Evolutionary conservation across 257 asterid species (phyloP), one percentile per base, ranked within the genome.

Genomic region (Penstemon barbatus): DNA sequence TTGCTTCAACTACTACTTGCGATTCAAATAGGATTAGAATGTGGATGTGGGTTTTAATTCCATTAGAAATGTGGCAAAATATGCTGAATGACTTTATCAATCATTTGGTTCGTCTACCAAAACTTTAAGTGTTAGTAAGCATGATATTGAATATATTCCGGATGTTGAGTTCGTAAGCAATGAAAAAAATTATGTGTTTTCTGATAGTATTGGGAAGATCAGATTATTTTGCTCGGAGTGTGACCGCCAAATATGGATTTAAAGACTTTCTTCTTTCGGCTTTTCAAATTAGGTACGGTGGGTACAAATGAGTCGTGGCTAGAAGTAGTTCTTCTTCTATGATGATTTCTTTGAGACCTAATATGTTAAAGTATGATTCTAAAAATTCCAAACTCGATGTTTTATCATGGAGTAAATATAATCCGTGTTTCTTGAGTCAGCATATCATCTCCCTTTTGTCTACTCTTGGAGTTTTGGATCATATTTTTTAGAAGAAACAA

Each of bases 21-120:
- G 54, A 75, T 67, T 91, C 93, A 45, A 79, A 83, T 72, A 77
- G 58, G 42, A 89, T 89, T 52, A 85, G 98, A 71, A 44, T 12
- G 19, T 89, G 96, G 96, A 90, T 92, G 98, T 97, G 98, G 0
- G 85, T 48, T 92, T 89, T 75, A 71, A 74, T 3, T 19, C 69
- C 50, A 92, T 92, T 58, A 83, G 74, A 74, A 92, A 92, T 8
- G 96, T 92, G 61, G 96, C 97, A 0, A 92, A 92, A 69, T 89
- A 90, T 77, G 93, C 98, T n/a, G 97, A 97, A 0, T 81, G 98
- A 77, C 97, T 92, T n/a, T 97, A 93, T n/a, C 97, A 90, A 68
- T 90, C 98, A 5, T 91, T 92, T 40, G 83, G 96, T 73, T 92
- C 98, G 36, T 90, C 98, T 15, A 87, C 66, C 0, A 97, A 93